A percentile compares a stretch with the other conserved stretches of the same genome.
Conservation (phyloP, 176 grass and related monocot species). For the Lolium perenne region DNA sequence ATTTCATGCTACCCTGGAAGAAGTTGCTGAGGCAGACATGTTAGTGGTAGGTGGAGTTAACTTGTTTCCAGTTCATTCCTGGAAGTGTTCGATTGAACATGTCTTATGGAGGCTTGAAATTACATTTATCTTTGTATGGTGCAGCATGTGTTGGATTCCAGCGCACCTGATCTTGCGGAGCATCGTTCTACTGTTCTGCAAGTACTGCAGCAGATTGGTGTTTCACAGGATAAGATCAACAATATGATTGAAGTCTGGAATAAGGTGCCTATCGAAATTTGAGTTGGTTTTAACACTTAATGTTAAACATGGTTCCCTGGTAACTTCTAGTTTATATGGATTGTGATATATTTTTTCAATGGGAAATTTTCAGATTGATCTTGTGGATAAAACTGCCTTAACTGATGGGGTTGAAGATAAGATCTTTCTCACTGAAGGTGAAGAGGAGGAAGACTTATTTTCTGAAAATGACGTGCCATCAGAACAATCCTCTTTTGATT, state of each 20-base stretch:
- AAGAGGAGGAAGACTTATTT: conserved; percentile 52
- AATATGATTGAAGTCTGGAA: conserved; percentile 99
- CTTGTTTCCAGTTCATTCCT: conserved; percentile 17
- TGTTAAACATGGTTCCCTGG: conserved; percentile 26
- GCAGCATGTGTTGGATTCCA: conserved; percentile 94
- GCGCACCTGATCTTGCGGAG: conserved; percentile 76
- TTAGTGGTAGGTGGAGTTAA: conserved; percentile 75
- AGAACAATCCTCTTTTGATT: conserved; percentile 56
- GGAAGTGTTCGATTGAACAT: conserved; percentile 23
- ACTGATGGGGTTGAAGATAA: conserved; percentile 49
- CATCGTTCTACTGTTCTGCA: conserved; percentile 84
- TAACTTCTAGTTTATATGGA: conserved; percentile 33
- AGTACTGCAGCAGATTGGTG: conserved; percentile 90
- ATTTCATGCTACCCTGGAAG: conserved; percentile 96
- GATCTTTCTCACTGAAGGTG: conserved; percentile 49
- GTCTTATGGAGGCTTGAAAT: conserved; percentile 24
- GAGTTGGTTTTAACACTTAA: conserved; percentile 32
- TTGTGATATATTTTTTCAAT: conserved; percentile 12
- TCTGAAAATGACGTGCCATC: conserved; percentile 55
- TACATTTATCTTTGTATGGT: conserved; percentile 36
- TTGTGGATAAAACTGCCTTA: conserved; percentile 56
- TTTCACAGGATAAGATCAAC: conserved; percentile 79
- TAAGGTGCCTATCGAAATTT: conserved; percentile 58
- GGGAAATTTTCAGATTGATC: conserved; percentile 66
- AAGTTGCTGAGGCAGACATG: conserved; percentile 95